Evolutionary conservation across 192 early-diverging fungal species (phyloP).

Genomic region (Cladochytrium replicatum): DNA sequence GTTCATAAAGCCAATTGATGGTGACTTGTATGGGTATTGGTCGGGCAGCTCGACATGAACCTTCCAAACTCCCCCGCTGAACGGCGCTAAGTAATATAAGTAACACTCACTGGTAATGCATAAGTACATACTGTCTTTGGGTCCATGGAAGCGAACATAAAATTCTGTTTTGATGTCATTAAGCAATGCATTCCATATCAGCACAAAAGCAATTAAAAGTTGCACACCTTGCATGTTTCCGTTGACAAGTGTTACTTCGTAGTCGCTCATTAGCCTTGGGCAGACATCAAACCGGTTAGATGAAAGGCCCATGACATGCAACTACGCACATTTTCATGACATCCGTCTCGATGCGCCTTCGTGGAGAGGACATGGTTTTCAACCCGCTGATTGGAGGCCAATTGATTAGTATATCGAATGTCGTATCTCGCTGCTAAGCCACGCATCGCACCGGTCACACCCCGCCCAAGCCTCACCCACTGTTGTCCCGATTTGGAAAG

Average conservation of each 20-base stretch:
- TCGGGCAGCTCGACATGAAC: conserved; percentile 97
- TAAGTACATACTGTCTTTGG: conserved; percentile 73
- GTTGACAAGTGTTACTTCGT: conserved; percentile 96
- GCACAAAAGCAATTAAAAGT: neutral
- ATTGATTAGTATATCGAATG: too few species aligned
- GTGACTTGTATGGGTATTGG: conserved; percentile 98
- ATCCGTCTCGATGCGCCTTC: conserved; percentile 94
- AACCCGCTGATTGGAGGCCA: too few species aligned
- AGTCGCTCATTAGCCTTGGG: conserved; percentile 94
- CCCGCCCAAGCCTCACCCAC: too few species aligned
- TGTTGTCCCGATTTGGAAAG: too few species aligned
- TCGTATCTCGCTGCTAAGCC: too few species aligned
- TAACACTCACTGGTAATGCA: neutral
- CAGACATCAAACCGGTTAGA: neutral
- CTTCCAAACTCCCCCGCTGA: conserved; percentile 90
- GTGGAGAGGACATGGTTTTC: conserved; percentile 77
- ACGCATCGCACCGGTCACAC: too few species aligned
- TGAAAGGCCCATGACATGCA: conserved; percentile 49
- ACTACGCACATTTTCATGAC: conserved; percentile 97
- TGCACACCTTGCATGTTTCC: conserved; percentile 88
- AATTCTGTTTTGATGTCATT: conserved; percentile 55
- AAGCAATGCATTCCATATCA: neutral
- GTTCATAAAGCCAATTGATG: conserved; percentile 98
- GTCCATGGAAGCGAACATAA: conserved; percentile 86
- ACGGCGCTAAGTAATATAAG: conserved; percentile 60